Percentiles rank a stretch among this genome's conserved stretches.
Conservation (phyloP, 257 asterid species). For the Ligustrum vulgare region DNA sequence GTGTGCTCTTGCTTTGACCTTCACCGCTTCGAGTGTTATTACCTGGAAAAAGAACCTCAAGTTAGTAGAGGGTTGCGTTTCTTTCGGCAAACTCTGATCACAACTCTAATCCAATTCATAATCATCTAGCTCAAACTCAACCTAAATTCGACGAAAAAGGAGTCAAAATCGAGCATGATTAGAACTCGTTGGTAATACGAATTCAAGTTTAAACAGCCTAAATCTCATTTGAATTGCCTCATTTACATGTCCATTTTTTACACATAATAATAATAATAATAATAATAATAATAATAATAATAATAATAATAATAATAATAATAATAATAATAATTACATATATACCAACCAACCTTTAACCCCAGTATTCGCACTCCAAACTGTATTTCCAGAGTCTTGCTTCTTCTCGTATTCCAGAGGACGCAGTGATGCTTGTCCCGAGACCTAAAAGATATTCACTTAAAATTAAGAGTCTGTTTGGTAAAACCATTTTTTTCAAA, state of each 20-base stretch:
- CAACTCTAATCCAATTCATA: too few relatives aligned
- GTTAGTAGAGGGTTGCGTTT: background rate
- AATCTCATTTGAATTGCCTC: background rate
- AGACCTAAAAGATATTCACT: conserved; percentile 20
- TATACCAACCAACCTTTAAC: conserved; percentile 46
- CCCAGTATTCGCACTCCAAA: conserved; percentile 29
- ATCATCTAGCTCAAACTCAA: background rate
- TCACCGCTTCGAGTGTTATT: conserved; percentile 16
- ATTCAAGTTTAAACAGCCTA: background rate
- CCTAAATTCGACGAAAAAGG: background rate
- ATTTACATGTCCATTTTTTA: background rate
- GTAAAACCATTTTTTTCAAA: too few relatives aligned
- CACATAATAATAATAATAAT: background rate
- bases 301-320: too few relatives aligned
- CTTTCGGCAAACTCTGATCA: too few relatives aligned
- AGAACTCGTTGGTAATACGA: background rate
- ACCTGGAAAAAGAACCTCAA: conserved; percentile 20
- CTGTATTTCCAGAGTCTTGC: conserved; percentile 32
- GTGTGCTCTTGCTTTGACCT: conserved; percentile 29
- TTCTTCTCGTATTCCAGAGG: conserved; percentile 37
- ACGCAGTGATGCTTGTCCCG: conserved; percentile 30
- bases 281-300: too few relatives aligned
- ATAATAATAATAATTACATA: background rate
- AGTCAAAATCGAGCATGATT: background rate
- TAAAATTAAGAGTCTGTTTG: too few relatives aligned